These are phyloP conservation scores for Cladosporium phlei DNA, from an alignment of 2,329 filamentous ascomycete species.

Conservation along the genomic window DNA sequence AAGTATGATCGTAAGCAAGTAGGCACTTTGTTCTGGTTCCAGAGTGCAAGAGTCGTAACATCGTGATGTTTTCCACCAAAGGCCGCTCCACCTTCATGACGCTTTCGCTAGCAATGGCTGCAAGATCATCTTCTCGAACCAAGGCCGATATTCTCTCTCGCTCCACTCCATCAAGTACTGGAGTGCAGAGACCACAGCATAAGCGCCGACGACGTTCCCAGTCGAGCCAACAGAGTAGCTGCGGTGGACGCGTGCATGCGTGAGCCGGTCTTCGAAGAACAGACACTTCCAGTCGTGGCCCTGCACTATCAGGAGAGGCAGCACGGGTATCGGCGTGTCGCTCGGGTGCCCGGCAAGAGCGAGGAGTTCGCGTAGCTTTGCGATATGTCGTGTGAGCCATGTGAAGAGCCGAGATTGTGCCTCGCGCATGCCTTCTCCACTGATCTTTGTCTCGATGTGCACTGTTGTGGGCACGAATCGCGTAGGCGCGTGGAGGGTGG, in stretches of 20 bases:
- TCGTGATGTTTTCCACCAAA: no score
- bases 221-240: not conserved
- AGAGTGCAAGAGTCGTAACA: no score
- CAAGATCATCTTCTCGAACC: not conserved
- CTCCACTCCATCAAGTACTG: not conserved
- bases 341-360: not conserved
- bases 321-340: not conserved
- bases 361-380: not conserved
- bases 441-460: not conserved
- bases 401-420: not conserved
- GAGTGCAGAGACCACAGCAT: not conserved
- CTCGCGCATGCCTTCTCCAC: not conserved
- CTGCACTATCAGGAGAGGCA: not conserved
- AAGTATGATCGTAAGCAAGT: no score
- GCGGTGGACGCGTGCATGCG: not conserved
- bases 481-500: not conserved
- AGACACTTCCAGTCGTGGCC: not conserved
- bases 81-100: not conserved
- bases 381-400: not conserved
- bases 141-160: not conserved
- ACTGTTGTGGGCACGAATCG: not conserved
- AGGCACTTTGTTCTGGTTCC: no score
- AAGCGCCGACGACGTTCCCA: not conserved
- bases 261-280: not conserved
- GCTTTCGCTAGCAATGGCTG: not conserved